phyloP scores from a whole-genome alignment of 495 filamentous ascomycete species.

The Bombardia bombarda region DNA sequence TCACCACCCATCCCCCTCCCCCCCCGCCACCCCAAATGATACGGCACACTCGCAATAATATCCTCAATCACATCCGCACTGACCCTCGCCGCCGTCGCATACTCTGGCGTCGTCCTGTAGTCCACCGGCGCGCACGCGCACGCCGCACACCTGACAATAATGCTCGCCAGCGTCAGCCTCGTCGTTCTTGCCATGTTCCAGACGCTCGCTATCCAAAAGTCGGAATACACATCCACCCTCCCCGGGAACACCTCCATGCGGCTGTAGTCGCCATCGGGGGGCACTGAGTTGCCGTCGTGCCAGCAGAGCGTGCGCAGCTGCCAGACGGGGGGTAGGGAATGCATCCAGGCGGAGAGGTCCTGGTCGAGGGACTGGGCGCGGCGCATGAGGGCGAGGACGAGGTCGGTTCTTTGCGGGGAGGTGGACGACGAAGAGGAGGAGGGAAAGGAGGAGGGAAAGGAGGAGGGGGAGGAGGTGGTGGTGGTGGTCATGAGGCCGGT shows the following conservation, averaged over 20 bases:
- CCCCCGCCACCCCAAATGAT: conserved; percentile 41
- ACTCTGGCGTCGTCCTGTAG: conserved; percentile 46
- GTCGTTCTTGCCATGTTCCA: conserved; percentile 40
- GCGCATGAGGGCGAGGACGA: conserved; percentile 33
- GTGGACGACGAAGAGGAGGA: conserved; percentile 25
- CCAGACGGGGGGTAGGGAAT: conserved; percentile 2
- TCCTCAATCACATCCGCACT: conserved; percentile 39
- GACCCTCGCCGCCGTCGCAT: conserved; percentile 31
- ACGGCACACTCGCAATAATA: conserved; percentile 44
- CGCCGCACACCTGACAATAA: conserved; percentile 42
- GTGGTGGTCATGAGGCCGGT: conserved; percentile 26
- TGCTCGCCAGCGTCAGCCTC: conserved; percentile 35
- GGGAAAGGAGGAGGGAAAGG: conserved; percentile 17
- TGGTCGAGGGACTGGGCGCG: conserved; percentile 35
- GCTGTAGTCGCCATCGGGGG: conserved; percentile 27
- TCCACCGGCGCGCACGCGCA: conserved; percentile 44
- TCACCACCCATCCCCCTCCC: conserved; percentile 14
- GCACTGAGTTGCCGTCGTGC: conserved; percentile 26
- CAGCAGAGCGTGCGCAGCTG: conserved; percentile 30
- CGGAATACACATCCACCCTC: conserved; percentile 40
- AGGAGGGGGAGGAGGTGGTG: conserved; percentile 25
- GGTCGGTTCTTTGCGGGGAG: no score
- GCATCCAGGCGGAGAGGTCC: conserved; percentile 36
- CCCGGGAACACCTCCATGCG: conserved; percentile 38
- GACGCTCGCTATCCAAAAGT: conserved; percentile 41